Conservation (phyloP, 192 early-diverging fungal species). For the Coemansia sp. region DNA sequence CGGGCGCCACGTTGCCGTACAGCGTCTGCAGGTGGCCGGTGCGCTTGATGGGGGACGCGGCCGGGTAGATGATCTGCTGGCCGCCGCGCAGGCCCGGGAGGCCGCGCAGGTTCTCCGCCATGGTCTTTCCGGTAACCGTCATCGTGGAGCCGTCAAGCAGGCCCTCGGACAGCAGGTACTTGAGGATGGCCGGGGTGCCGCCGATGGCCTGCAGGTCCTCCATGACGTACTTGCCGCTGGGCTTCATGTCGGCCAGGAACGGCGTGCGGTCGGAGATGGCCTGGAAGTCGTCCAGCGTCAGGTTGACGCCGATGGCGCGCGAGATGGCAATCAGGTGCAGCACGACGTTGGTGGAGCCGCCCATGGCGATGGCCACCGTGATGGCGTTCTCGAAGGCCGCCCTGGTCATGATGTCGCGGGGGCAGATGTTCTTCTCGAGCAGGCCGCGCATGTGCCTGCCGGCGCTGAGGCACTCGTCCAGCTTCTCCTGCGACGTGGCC, state of each 20-base stretch:
- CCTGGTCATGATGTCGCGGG: constrained; percentile 94
- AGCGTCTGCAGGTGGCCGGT: constrained; percentile 95
- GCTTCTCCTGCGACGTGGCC: constrained; percentile 82
- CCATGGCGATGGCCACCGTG: constrained; percentile 86
- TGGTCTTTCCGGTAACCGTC: constrained; percentile 96
- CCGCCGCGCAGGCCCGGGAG: constrained; percentile 68
- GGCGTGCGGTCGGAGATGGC: constrained; percentile 82
- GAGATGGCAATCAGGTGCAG: constrained; percentile 93
- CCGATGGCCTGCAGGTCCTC: constrained; percentile 91
- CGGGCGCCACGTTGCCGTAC: constrained; percentile 90
- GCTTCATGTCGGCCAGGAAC: constrained; percentile 97
- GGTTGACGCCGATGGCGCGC: constrained; percentile 72
- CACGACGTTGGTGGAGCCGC: constrained; percentile 97
- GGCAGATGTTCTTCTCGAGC: constrained; percentile 89
- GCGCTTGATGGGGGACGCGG: constrained; percentile 85
- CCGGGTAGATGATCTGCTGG: constrained; percentile 86
- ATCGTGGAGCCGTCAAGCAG: constrained; percentile 83
- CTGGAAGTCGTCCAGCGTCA: constrained; percentile 96
- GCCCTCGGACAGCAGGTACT: constrained; percentile 86
- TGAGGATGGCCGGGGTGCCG: constrained; percentile 92
- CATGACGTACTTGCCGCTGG: constrained; percentile 98
- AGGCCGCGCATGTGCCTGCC: constrained; percentile 86
- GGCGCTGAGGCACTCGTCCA: constrained; percentile 81
- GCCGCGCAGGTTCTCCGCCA: constrained; percentile 84
- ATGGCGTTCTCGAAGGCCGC: constrained; percentile 97